Evolutionary conservation across 1,139 yeast genomes (phyloP).

Genomic region (Lizanozyma gosingica): DNA sequence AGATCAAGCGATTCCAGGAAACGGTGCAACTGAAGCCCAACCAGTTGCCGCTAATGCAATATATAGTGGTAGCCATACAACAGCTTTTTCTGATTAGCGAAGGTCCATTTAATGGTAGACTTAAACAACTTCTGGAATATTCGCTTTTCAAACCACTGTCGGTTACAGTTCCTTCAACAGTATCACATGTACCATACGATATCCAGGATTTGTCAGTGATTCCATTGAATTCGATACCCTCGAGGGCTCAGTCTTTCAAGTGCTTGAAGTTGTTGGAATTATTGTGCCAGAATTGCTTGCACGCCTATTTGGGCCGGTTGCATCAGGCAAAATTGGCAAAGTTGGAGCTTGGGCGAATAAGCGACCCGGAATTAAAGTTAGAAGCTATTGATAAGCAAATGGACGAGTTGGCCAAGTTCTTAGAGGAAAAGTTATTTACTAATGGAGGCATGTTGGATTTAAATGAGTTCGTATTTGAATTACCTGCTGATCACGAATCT

Average conservation of each 20-base stretch:
- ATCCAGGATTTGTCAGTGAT: constrained; percentile 21
- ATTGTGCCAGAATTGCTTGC: constrained; percentile 21
- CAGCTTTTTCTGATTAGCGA: constrained; percentile 33
- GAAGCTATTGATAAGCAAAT: neutral
- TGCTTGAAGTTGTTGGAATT: constrained; percentile 22
- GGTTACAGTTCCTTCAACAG: constrained; percentile 20
- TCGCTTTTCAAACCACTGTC: constrained; percentile 18
- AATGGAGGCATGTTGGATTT: neutral
- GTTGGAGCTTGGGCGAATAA: neutral
- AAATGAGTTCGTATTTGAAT: neutral
- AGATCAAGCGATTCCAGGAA: constrained; percentile 10
- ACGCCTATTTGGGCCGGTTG: constrained; percentile 29
- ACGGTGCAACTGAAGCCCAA: constrained; percentile 1
- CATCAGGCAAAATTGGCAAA: constrained; percentile 17
- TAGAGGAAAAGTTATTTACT: neutral
- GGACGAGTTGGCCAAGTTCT: neutral
- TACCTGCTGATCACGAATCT: constrained; percentile 4
- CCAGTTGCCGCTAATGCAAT: constrained; percentile 24
- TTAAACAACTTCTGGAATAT: constrained; percentile 24
- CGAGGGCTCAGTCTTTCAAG: constrained; percentile 13
- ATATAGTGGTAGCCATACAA: constrained; percentile 24
- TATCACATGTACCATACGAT: constrained; percentile 35
- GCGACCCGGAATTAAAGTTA: neutral
- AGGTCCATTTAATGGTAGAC: constrained; percentile 19
- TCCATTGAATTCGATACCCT: constrained; percentile 25